Conservation (phyloP, 139 green algal genomes). For the Chlamydomonas sphaeroides region DNA sequence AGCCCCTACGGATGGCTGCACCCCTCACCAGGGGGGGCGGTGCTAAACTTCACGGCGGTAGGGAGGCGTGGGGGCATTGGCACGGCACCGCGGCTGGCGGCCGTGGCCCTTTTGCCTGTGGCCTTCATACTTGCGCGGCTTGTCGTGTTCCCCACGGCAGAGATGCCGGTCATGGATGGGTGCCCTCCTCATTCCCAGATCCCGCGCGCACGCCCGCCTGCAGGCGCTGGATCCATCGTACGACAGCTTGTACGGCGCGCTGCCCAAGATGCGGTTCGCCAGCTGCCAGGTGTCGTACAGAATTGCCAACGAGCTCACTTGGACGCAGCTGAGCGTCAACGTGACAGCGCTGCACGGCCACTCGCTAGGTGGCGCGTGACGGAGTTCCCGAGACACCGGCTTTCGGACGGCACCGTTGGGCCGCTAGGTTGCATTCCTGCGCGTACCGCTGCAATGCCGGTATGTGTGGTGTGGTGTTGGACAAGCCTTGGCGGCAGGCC, state of each 20-base stretch:
- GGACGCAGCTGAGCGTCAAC: background rate
- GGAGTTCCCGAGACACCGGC: background rate
- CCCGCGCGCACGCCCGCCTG: too few species aligned
- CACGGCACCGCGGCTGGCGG: too few species aligned
- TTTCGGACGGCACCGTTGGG: too few species aligned
- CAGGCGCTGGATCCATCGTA: background rate
- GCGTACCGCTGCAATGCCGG: too few species aligned
- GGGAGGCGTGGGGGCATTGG: background rate
- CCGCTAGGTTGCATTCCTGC: too few species aligned
- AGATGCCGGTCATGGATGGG: background rate
- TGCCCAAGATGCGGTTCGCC: background rate
- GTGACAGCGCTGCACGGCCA: too few species aligned
- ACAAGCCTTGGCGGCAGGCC: too few species aligned
- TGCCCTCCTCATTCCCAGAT: background rate
- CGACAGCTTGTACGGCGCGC: background rate
- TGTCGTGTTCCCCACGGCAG: too few species aligned
- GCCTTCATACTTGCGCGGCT: too few species aligned
- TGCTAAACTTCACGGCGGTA: background rate
- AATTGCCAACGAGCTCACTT: background rate
- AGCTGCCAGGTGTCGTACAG: background rate
- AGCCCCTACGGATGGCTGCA: constrained; percentile 10
- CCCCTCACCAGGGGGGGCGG: background rate
- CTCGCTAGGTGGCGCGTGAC: background rate
- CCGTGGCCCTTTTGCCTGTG: too few species aligned
- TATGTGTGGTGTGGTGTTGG: too few species aligned